phyloP scores from a whole-genome alignment of 495 filamentous ascomycete genomes.

The Aspergillus wentii region DNA sequence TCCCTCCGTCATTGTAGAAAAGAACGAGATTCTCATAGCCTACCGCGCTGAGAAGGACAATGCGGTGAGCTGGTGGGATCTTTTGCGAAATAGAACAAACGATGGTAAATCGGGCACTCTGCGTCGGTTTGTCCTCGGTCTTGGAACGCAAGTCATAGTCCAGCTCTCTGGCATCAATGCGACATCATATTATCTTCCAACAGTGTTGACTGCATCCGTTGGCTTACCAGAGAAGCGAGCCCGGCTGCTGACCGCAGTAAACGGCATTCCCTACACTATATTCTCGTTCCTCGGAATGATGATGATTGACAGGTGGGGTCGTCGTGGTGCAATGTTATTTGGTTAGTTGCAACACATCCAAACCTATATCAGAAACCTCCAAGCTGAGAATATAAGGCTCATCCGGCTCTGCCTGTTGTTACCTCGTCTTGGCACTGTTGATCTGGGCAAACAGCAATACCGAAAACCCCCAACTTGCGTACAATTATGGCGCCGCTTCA shows the following conservation, averaged over 20 bases:
- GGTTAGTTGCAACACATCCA: too few species aligned
- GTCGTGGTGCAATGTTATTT: too few species aligned
- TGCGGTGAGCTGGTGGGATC: conserved; percentile 30
- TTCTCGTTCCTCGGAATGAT: conserved; percentile 34
- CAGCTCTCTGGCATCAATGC: conserved; percentile 35
- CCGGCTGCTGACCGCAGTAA: conserved; percentile 38
- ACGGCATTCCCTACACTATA: conserved; percentile 19
- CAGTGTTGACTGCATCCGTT: conserved; percentile 41
- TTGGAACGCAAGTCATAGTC: conserved; percentile 40
- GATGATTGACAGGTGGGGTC: conserved; percentile 38
- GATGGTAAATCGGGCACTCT: conserved; percentile 25
- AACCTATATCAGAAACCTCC: too few species aligned
- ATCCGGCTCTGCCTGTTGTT: too few species aligned
- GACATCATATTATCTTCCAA: conserved; percentile 30
- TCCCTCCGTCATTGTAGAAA: conserved; percentile 31
- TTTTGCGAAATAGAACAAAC: conserved; percentile 32
- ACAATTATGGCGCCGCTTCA: too few species aligned
- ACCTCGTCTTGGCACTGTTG: too few species aligned
- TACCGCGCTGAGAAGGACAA: conserved; percentile 39
- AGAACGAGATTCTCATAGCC: conserved; percentile 33
- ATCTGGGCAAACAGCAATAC: too few species aligned
- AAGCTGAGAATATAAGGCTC: too few species aligned
- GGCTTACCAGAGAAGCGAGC: conserved; percentile 33
- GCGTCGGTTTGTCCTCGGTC: conserved; percentile 36
- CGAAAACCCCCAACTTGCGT: too few species aligned